Percentiles rank a stretch among this genome's conserved stretches.
These are phyloP conservation scores for Lactarius tabidus DNA, from an alignment of 768 basidiomycete species.

Conservation along the genomic window DNA sequence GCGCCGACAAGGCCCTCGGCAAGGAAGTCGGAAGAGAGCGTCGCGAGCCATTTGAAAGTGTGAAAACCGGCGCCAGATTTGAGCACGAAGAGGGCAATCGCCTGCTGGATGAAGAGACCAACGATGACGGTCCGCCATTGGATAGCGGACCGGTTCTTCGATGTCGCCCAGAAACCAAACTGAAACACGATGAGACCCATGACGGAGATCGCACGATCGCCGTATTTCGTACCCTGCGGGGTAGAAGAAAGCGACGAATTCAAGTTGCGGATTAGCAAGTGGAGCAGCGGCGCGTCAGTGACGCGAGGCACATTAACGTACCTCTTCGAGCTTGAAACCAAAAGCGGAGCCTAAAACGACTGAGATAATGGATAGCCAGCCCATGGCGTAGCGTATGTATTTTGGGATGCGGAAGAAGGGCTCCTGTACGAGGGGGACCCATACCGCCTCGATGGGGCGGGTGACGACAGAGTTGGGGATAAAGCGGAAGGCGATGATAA, in stretches of 20 bases:
- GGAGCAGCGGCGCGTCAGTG: not conserved
- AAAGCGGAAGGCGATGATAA: constrained; percentile 80
- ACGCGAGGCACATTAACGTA: constrained; percentile 31
- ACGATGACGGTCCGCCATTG: constrained; percentile 89
- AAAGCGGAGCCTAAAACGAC: constrained; percentile 86
- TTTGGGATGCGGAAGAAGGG: constrained; percentile 66
- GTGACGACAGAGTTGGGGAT: constrained; percentile 69
- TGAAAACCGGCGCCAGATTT: constrained; percentile 79
- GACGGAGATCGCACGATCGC: constrained; percentile 78
- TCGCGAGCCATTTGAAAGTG: constrained; percentile 81
- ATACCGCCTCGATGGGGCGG: constrained; percentile 66
- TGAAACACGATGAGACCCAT: constrained; percentile 81
- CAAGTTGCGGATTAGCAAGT: constrained; percentile 14
- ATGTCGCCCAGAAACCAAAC: constrained; percentile 64
- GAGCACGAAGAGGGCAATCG: constrained; percentile 83
- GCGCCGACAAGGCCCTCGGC: constrained; percentile 64
- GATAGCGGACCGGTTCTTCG: constrained; percentile 56
- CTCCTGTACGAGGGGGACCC: constrained; percentile 58
- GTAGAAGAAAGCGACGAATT: not conserved
- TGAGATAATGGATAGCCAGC: constrained; percentile 73
- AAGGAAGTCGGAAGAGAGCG: constrained; percentile 77
- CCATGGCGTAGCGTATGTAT: constrained; percentile 52
- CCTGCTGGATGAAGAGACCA: constrained; percentile 82
- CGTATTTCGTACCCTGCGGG: constrained; percentile 55
- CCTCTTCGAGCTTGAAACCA: constrained; percentile 62